A percentile compares a stretch with the other conserved stretches of the same genome.
phyloP scores from a whole-genome alignment of 2,329 filamentous ascomycete genomes.

The Pseudogymnoascus sp. region DNA sequence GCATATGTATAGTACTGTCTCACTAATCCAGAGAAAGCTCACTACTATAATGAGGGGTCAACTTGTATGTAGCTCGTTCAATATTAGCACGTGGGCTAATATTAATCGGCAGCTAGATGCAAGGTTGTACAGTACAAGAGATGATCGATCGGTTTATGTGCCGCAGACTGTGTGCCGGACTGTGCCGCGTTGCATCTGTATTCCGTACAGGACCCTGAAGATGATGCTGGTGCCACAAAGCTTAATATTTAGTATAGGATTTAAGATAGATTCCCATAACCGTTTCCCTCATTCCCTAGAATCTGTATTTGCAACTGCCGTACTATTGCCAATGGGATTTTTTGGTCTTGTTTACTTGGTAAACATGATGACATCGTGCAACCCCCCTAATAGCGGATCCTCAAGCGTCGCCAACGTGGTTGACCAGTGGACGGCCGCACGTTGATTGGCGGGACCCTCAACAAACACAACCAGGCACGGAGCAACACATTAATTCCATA shows the following conservation, averaged over 20 bases:
- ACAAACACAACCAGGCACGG: slow-evolving; percentile 1
- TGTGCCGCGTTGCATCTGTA: neutral
- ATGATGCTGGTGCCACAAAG: neutral
- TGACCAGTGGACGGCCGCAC: neutral
- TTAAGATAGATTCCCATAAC: neutral
- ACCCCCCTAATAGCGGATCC: slow-evolving; percentile 4
- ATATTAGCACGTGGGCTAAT: neutral
- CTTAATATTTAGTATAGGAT: neutral
- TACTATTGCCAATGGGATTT: neutral
- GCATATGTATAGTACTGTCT: neutral
- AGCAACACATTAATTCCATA: slow-evolving; percentile 6
- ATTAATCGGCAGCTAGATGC: slow-evolving; percentile 1
- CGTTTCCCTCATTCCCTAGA: neutral
- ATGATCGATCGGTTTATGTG: neutral
- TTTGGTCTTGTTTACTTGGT: neutral
- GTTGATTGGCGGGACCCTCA: slow-evolving; percentile 3
- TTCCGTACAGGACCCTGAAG: neutral
- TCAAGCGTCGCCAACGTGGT: slow-evolving; percentile 1
- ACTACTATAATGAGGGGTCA: neutral
- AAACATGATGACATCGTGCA: slow-evolving; percentile 6
- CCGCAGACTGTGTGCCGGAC: neutral
- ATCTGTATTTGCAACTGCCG: neutral
- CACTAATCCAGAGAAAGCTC: neutral
- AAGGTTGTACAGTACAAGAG: neutral
- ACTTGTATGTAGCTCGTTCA: neutral